Percentiles rank a stretch among this genome's conserved stretches.
phyloP scores from a whole-genome alignment of 768 basidiomycete species.

The Ramaria sp. region DNA sequence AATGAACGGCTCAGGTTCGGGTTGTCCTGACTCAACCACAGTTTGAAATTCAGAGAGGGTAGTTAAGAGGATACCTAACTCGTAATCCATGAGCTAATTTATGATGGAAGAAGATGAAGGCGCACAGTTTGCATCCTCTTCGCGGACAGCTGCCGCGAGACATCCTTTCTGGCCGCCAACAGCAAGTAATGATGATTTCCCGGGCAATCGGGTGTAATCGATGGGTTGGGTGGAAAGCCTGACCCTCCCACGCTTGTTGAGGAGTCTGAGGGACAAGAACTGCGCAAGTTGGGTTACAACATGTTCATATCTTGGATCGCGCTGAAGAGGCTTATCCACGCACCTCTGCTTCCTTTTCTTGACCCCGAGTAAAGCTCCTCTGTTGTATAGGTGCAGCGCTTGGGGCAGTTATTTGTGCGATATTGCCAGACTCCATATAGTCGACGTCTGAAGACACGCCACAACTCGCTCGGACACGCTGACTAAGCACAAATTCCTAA shows the following conservation, averaged over 20 bases:
- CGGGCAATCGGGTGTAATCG: constrained; percentile 28
- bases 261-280: constrained; percentile 29
- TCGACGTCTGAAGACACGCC: background rate
- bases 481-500: background rate
- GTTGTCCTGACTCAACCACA: background rate
- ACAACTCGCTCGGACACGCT: background rate
- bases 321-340: background rate
- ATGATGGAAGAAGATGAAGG: constrained; percentile 23
- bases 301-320: background rate
- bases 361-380: background rate
- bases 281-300: constrained; percentile 8
- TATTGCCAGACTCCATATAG: background rate
- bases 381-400: background rate
- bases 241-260: constrained; percentile 56
- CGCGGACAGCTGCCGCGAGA: constrained; percentile 52
- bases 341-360: constrained; percentile 1
- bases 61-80: constrained; percentile 49
- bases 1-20: constrained; percentile 35
- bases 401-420: background rate
- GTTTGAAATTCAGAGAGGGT: constrained; percentile 48
- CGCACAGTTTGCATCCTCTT: constrained; percentile 17
- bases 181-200: constrained; percentile 45
- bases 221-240: constrained; percentile 45
- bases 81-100: background rate
- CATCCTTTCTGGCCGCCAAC: constrained; percentile 51